Base-by-base conservation (phyloP, 2,329 filamentous ascomycete species). In the Arthrobotrys sinensis region DNA sequence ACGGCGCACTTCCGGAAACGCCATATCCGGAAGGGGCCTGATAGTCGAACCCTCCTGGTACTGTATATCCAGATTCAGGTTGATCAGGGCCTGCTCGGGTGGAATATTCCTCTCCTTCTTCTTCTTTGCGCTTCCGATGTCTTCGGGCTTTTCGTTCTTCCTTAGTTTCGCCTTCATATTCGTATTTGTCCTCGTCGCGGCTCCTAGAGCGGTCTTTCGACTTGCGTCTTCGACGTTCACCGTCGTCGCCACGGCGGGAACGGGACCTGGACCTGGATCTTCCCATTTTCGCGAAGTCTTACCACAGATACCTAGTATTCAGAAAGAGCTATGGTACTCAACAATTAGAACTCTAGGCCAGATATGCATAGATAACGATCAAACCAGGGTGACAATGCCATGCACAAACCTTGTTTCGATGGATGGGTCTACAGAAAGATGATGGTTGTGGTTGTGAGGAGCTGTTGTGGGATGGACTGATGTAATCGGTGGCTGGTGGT, bases 201-300 rank as follows among this genome's bases (percentile, higher is more conserved):
- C 73, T 71, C 11, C 66, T 48, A 24, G 73, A 71, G 24, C 62
- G 57, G 38, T 77, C 75, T 19, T 52, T 68, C 4, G 75, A 72
- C 57, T 78, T 78, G 36, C 64, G 72, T 36, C 57, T 66, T 21
- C 38, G 55, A 36, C 45, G 55, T 36, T 72, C 55, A 12, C 36
- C 28, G 19, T 64, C 68, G 14, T 72, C 57, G 24, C 60, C 38
- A 28, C 43, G 60, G 38, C 75, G 75, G 19, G 75, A 78, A 38
- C 75, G 67, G 53, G 75, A 78, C 46, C 75, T 72, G 19, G 75
- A 77, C 38, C 67, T 68, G 24, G 71, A 76, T 57, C 62, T 72
- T 19, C 75, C 75, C 67, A 72, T 78, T 32, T 38, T 78, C 16
- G 62, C 63, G 67, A 60, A 60, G 40, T 63, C 45, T 66, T 52